These are phyloP conservation scores for Sarcodon sp. DNA, from an alignment of 768 basidiomycete species.

Conservation along the genomic window DNA sequence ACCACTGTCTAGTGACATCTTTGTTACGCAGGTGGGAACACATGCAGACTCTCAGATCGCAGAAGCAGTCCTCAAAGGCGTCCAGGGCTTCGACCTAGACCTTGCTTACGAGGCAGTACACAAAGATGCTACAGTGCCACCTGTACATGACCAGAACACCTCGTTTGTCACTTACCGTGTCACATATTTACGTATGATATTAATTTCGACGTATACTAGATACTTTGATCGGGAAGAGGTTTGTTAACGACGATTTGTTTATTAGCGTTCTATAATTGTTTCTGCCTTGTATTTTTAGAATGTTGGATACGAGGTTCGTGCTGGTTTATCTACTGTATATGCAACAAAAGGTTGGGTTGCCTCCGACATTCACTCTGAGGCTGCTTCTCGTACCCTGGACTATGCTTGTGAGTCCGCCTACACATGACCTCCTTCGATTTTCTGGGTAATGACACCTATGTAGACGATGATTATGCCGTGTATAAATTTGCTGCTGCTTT, in stretches of 20 bases:
- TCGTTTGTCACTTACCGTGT: constrained; percentile 22
- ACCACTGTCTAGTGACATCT: background rate
- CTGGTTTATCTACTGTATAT: constrained; percentile 64
- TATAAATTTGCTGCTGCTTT: constrained; percentile 46
- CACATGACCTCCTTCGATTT: background rate
- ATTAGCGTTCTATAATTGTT: background rate
- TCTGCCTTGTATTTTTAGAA: constrained; percentile 22
- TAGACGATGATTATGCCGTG: constrained; percentile 72
- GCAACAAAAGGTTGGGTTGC: constrained; percentile 63
- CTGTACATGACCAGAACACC: constrained; percentile 37
- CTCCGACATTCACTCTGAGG: constrained; percentile 66
- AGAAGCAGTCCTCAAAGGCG: constrained; percentile 56
- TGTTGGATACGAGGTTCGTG: constrained; percentile 73
- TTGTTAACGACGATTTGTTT: constrained; percentile 4
- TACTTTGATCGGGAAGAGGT: constrained; percentile 69
- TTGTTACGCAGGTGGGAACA: constrained; percentile 41
- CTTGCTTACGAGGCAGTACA: constrained; percentile 63
- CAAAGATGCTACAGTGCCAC: constrained; percentile 60
- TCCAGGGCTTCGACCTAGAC: constrained; percentile 47
- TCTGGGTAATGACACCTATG: background rate
- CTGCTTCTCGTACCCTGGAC: constrained; percentile 66
- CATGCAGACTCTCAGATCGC: constrained; percentile 73
- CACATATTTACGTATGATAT: background rate
- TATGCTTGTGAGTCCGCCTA: constrained; percentile 47
- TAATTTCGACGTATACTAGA: constrained; percentile 16